Base-by-base conservation (phyloP, 441 rosid species). In the Aleurites moluccanus region DNA sequence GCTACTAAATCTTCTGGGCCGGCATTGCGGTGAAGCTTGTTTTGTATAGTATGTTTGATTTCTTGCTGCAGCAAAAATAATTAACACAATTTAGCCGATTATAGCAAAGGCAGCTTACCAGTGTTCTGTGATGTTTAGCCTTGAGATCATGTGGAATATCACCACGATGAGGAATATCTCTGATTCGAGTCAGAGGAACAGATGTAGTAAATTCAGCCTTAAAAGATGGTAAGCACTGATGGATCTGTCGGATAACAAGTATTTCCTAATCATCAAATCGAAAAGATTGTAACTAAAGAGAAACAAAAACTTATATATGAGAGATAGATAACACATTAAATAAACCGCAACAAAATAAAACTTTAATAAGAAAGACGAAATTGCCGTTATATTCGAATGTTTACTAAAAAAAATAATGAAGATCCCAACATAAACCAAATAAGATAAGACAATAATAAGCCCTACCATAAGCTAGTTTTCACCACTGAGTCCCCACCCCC, bases 1-100 rank as follows among this genome's bases (percentile, higher is more conserved):
- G 98, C 92, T 80, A 96, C 83, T 83, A 96, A 85, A 84, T 93
- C 99, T 88, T 96, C 98, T 61, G 98, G 99, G 63, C 99, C 99
- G 59, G 99, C 99, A 88, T 83, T 85, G 42, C 99, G 86, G 56
- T 93, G 97, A 76, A 96, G 99, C 87, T 96, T 96, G 82, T 96
- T 96, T 80, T 96, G 99, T 75, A 96, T 93, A 18, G 97, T 93
- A 77, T 93, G 97, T 82, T 93, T 93, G 82, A 96, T 96, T 84
- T 96, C 98, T 93, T 91, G 99, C 99, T 93, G 90, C 81, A 82
- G 75, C n/a, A 69, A 45, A 53, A 68, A 80, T 55, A 73, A 73
- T 68, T 33, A 79, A 64, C 50, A 57, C 33, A 40, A 57, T 65
- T 57, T 42, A 50, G 61, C 64, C 67, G 44, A 67, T 71, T 69